phyloP scores from a whole-genome alignment of 2,329 filamentous ascomycete species.

The Gaeumannomyces tritici region DNA sequence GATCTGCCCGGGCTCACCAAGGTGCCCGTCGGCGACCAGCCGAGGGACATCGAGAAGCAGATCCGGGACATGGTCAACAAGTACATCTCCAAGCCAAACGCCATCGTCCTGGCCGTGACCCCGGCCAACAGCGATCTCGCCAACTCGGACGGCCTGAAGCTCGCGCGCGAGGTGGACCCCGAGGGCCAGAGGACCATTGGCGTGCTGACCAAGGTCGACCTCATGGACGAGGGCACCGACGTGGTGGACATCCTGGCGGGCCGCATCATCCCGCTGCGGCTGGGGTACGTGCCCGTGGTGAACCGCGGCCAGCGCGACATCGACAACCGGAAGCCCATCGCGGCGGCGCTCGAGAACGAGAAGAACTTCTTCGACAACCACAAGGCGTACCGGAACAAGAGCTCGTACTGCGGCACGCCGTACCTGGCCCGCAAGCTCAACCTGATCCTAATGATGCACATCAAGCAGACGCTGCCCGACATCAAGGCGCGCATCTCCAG shows the following conservation, averaged over 20 bases:
- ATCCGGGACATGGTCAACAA: slow-evolving; percentile 93
- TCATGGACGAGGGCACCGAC: slow-evolving; percentile 99
- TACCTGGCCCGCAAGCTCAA: slow-evolving; percentile 96
- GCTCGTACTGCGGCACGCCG: slow-evolving; percentile 94
- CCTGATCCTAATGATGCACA: slow-evolving; percentile 99
- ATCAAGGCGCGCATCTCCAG: slow-evolving; percentile 96
- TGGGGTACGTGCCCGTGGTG: slow-evolving; percentile 93
- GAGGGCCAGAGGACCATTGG: slow-evolving; percentile 92
- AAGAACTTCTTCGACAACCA: slow-evolving; percentile 98
- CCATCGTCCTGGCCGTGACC: slow-evolving; percentile 92
- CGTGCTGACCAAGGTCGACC: slow-evolving; percentile 89
- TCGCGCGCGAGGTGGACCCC: slow-evolving; percentile 92
- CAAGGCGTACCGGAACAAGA: slow-evolving; percentile 98
- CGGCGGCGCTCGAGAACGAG: slow-evolving; percentile 82
- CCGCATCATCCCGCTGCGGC: slow-evolving; percentile 85
- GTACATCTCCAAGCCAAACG: slow-evolving; percentile 98
- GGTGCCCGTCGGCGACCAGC: slow-evolving; percentile 96
- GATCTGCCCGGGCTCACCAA: slow-evolving; percentile 95
- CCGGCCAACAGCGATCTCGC: slow-evolving; percentile 97
- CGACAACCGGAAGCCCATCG: slow-evolving; percentile 94
- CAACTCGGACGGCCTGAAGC: slow-evolving; percentile 94
- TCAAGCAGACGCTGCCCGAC: slow-evolving; percentile 97
- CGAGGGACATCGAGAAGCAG: slow-evolving; percentile 96
- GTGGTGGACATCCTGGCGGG: slow-evolving; percentile 95
- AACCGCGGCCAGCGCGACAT: slow-evolving; percentile 98